Percentiles rank a stretch among this genome's conserved stretches.
phyloP scores from a whole-genome alignment of 441 rosid genomes.

The Euphorbia celastroides region DNA sequence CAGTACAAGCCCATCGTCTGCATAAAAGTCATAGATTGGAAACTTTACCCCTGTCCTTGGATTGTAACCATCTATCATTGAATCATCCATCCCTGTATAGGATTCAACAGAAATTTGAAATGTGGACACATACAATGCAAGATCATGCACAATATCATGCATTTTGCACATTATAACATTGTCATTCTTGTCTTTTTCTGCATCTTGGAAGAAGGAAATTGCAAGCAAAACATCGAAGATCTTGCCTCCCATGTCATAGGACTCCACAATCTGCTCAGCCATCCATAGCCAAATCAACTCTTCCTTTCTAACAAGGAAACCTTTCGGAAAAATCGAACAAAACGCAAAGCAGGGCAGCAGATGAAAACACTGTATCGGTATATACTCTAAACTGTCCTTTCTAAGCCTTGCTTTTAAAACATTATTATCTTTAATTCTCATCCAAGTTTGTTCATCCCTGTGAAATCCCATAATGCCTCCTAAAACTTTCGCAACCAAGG shows the following conservation, averaged over 20 bases:
- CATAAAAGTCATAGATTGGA: slow-evolving; percentile 2
- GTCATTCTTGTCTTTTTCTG: slow-evolving; percentile 16
- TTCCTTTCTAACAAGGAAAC: slow-evolving; percentile 5
- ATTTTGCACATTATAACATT: slow-evolving; percentile 20
- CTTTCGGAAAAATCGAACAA: slow-evolving; percentile 24
- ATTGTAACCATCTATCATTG: neutral
- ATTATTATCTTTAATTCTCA: neutral
- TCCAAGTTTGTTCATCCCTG: neutral
- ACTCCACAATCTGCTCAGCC: slow-evolving; percentile 22
- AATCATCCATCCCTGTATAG: neutral
- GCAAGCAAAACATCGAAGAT: slow-evolving; percentile 19
- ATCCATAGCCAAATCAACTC: slow-evolving; percentile 20
- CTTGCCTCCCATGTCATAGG: slow-evolving; percentile 11
- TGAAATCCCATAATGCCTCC: neutral
- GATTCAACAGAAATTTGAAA: neutral
- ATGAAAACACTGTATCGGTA: neutral
- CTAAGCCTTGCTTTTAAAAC: neutral
- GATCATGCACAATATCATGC: slow-evolving; percentile 31
- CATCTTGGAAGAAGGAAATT: slow-evolving; percentile 25
- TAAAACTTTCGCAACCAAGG: neutral
- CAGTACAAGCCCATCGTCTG: neutral
- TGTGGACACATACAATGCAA: slow-evolving; percentile 20
- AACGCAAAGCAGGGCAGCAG: slow-evolving; percentile 17
- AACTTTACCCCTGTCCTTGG: neutral
- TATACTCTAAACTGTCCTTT: neutral